Conservation (phyloP, 768 basidiomycete species). For the Collybiopsis confluens region DNA sequence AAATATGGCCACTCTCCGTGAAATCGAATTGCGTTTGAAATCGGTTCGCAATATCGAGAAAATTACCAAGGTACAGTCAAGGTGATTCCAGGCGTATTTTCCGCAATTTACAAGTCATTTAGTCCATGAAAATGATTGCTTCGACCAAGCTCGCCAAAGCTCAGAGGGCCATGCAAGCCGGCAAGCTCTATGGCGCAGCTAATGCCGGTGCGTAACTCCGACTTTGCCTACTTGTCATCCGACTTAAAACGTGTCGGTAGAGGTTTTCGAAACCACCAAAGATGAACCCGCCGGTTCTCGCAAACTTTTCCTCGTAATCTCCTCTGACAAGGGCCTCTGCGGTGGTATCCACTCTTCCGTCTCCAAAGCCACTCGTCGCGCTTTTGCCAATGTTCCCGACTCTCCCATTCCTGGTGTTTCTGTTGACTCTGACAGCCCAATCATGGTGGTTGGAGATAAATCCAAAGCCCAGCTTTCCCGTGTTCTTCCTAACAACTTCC, state of each 20-base stretch:
- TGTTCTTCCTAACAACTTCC: conserved; percentile 56
- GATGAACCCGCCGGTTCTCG: conserved; percentile 65
- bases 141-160: conserved; percentile 96
- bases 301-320: conserved; percentile 91
- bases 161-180: conserved; percentile 86
- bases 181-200: conserved; percentile 90
- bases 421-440: conserved; percentile 56
- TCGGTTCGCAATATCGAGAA: conserved; percentile 98
- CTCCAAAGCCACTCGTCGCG: conserved; percentile 81
- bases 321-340: conserved; percentile 98
- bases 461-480: conserved; percentile 88
- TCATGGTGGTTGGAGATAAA: conserved; percentile 96
- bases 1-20: conserved; percentile 96
- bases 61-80: conserved; percentile 87
- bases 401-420: conserved; percentile 39
- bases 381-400: conserved; percentile 49
- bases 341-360: conserved; percentile 99
- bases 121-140: conserved; percentile 99
- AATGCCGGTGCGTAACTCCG: conserved; percentile 75
- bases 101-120: background rate
- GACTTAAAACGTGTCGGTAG: conserved; percentile 46
- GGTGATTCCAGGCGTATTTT: background rate
- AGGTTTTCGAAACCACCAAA: conserved; percentile 80
- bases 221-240: too few species aligned
- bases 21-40: conserved; percentile 94